These are phyloP conservation scores for Aurantiochytrium sp. DNA, from an alignment of 108 stramenopile genomes.

Conservation along the genomic window DNA sequence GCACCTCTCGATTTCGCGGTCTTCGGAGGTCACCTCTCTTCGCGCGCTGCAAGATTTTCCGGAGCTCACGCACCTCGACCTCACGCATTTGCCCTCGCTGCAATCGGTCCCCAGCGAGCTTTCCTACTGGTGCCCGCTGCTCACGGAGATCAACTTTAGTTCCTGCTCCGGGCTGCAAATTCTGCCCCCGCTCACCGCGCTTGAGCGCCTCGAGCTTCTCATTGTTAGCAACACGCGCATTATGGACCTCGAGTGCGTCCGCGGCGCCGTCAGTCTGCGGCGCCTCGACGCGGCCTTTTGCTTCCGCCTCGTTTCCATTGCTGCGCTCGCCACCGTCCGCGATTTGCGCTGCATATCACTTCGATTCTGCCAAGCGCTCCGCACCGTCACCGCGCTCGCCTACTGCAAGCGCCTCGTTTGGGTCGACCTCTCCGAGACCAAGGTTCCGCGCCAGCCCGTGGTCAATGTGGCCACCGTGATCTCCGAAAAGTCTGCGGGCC, in stretches of 20 bases:
- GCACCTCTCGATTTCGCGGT: not conserved
- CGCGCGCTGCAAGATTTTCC: not conserved
- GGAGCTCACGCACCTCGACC: not conserved
- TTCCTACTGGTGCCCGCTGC: not conserved
- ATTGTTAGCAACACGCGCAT: conserved; percentile 7
- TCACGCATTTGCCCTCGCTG: not conserved
- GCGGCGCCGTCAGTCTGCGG: not conserved
- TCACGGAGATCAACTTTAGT: not conserved
- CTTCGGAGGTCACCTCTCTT: not conserved
- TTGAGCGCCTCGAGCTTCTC: not conserved
- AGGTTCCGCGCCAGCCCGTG: not conserved
- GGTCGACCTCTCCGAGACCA: not conserved
- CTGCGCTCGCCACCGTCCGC: not conserved
- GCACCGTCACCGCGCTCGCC: not conserved
- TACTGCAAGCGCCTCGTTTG: not conserved
- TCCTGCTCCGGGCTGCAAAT: not conserved
- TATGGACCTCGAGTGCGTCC: not conserved
- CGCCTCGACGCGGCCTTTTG: not conserved
- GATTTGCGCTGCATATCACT: not conserved
- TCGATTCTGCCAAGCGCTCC: not conserved
- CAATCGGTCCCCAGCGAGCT: not conserved
- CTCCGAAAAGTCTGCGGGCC: not conserved
- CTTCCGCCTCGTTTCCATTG: not conserved
- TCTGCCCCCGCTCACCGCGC: not conserved
- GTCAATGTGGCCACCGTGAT: not conserved